Conservation (phyloP, 305 asterid genomes). For the Ajuga reptans region DNA sequence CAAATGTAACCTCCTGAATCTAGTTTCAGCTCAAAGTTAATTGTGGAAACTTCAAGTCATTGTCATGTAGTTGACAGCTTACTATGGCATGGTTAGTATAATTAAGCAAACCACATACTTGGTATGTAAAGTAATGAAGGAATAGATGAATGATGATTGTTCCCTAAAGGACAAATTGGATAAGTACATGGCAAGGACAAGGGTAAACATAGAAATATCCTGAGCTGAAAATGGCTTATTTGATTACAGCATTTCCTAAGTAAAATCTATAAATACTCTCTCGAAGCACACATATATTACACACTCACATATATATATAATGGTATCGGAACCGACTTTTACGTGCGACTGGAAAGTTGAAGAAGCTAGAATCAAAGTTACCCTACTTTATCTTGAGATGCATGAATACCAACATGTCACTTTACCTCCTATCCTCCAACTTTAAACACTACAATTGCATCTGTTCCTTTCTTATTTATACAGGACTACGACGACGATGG, state of each 20-base stretch:
- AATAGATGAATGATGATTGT: not conserved
- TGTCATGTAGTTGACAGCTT: not conserved
- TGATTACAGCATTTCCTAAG: not conserved
- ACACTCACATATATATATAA: not conserved
- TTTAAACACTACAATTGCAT: conserved; percentile 1
- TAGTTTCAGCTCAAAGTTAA: conserved; percentile 1
- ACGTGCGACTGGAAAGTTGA: not conserved
- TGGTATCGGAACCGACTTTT: not conserved
- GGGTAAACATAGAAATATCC: not conserved
- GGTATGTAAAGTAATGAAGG: not conserved
- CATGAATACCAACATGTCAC: conserved; percentile 12
- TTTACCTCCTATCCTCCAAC: conserved; percentile 7
- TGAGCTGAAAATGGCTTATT: not conserved
- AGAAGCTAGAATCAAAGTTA: not conserved
- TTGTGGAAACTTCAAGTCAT: not conserved
- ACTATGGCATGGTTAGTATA: not conserved
- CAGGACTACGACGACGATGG: conserved; percentile 88
- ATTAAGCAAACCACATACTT: not conserved
- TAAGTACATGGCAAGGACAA: not conserved
- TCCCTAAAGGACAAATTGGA: not conserved
- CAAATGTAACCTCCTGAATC: not conserved
- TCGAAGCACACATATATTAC: not conserved
- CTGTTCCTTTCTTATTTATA: conserved; percentile 13
- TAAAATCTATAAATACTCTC: not conserved
- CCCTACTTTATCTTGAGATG: conserved; percentile 2